phyloP scores from a whole-genome alignment of 202 grass and related monocot genomes.

The Cymbopogon flexuosus region DNA sequence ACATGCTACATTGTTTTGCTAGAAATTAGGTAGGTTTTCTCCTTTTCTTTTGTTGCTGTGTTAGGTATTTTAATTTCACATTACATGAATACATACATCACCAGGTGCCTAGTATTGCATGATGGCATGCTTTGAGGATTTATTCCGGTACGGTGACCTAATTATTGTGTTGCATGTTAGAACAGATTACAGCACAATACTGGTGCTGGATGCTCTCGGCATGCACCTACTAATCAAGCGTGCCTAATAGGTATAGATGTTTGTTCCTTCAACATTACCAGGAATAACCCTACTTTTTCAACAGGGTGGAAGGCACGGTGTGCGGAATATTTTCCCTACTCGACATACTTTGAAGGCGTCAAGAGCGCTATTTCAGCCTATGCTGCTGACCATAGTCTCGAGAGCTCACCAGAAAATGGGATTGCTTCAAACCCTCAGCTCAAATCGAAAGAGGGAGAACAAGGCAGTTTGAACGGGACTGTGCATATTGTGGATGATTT shows the following conservation, averaged over 20 bases:
- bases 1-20: neutral
- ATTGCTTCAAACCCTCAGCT: conserved; percentile 23
- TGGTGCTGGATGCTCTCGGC: neutral
- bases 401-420: conserved; percentile 80
- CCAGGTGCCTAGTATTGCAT: neutral
- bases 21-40: neutral
- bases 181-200: neutral
- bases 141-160: neutral
- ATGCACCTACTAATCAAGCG: neutral
- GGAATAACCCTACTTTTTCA: conserved; percentile 29
- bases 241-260: neutral
- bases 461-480: conserved; percentile 57
- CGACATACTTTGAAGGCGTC: conserved; percentile 69
- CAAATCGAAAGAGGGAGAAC: conserved; percentile 30
- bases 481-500: conserved; percentile 62
- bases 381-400: conserved; percentile 25
- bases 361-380: conserved; percentile 46
- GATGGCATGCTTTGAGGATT: neutral
- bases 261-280: conserved; percentile 5
- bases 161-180: neutral
- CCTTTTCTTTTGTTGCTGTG: neutral
- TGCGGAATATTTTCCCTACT: conserved; percentile 87
- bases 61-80: neutral
- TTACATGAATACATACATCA: neutral
- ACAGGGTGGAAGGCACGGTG: conserved; percentile 84